A percentile compares a stretch with the other conserved stretches of the same genome.
Evolutionary conservation across 2,329 filamentous ascomycete species (phyloP).

Genomic region (Claviceps arundinis): DNA sequence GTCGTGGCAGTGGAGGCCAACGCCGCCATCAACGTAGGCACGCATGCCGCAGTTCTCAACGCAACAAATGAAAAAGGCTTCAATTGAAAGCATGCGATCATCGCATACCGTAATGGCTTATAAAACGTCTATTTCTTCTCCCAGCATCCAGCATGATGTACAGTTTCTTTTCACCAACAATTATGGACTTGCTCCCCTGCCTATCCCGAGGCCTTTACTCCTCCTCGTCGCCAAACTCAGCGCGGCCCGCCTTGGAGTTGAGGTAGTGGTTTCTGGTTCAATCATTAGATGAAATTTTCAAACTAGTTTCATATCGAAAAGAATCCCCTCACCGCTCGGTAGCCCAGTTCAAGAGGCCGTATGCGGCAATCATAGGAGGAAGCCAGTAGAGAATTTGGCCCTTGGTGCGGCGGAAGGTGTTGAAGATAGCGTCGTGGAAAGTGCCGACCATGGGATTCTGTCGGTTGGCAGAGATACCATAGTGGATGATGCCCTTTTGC

Average conservation of each 20-base stretch:
- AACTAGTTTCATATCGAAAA: background rate
- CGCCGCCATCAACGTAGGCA: background rate
- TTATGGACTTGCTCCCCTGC: constrained; percentile 5
- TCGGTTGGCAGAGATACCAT: constrained; percentile 73
- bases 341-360: constrained; percentile 82
- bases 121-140: constrained; percentile 24
- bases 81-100: constrained; percentile 6
- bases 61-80: constrained; percentile 11
- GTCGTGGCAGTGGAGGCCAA: background rate
- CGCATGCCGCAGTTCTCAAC: background rate
- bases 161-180: constrained; percentile 12
- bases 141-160: constrained; percentile 29
- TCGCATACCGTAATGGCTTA: constrained; percentile 5
- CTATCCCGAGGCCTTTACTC: constrained; percentile 23
- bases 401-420: constrained; percentile 78
- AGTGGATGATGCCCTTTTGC: constrained; percentile 54
- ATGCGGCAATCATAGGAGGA: constrained; percentile 65
- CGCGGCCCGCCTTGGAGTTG: constrained; percentile 64
- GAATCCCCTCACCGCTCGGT: constrained; percentile 57
- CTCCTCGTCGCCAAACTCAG: constrained; percentile 34
- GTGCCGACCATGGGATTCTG: constrained; percentile 76
- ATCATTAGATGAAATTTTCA: background rate
- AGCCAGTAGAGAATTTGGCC: constrained; percentile 81
- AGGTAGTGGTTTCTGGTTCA: constrained; percentile 58
- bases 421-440: constrained; percentile 78